Evolutionary conservation across 176 grass and related monocot genomes (phyloP).

Genomic region (Zizania latifolia): DNA sequence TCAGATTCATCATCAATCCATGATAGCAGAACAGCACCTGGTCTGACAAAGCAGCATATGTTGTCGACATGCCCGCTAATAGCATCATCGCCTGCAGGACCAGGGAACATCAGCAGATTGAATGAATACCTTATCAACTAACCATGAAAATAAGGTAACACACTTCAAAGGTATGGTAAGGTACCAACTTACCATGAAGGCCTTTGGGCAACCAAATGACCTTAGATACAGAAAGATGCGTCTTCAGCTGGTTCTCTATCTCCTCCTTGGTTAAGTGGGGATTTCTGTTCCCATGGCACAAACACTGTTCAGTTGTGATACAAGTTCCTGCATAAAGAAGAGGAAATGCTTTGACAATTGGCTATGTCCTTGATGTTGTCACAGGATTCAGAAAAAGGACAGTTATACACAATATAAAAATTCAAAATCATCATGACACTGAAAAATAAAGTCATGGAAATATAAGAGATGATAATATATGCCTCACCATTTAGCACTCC

Average conservation of each 20-base stretch:
- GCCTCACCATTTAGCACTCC: too few species aligned
- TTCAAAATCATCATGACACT: background rate
- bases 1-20: constrained; percentile 48
- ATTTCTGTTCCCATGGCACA: constrained; percentile 56
- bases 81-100: constrained; percentile 45
- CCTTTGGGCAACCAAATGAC: constrained; percentile 62
- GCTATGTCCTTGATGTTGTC: background rate
- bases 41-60: constrained; percentile 60
- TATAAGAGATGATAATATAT: too few species aligned
- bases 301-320: constrained; percentile 63
- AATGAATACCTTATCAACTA: too few species aligned
- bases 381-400: background rate
- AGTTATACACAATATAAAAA: background rate
- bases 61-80: constrained; percentile 65
- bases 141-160: too few species aligned
- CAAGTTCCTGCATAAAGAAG: constrained; percentile 50
- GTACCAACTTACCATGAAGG: constrained; percentile 39
- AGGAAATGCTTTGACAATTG: background rate
- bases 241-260: constrained; percentile 51
- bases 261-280: constrained; percentile 49
- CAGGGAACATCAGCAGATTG: background rate
- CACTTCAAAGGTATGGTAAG: background rate
- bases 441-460: background rate
- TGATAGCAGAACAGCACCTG: constrained; percentile 43
- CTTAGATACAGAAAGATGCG: constrained; percentile 51